Base-by-base conservation (phyloP, 2,329 filamentous ascomycete species). In the Beauveria varroae region DNA sequence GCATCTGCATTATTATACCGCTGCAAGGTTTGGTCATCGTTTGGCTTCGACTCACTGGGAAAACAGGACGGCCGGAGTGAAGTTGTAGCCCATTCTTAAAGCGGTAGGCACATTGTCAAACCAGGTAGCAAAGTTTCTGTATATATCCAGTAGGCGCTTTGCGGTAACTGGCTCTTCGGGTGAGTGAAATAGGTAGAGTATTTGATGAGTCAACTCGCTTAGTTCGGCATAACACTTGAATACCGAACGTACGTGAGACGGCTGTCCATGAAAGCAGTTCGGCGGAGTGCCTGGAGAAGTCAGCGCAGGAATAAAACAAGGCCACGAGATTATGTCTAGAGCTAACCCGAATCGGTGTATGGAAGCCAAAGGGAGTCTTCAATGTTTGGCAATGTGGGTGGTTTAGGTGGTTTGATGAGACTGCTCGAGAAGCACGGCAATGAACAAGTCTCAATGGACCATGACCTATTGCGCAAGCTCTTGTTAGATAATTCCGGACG, bases 51-150 rank as follows among this genome's bases (percentile, higher is more conserved):
- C 88, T 78, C 76, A 91, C 88, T 91, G 88, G 43, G 88, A 81
- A 63, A 89, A 87, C n/a, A 92, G 73, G 44, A 91, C 87, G 50
- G 89, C 85, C 10, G 89, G 87, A 3, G 87, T 87, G 56, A 88
- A 89, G 65, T 86, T 89, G 63, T 87, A 81, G 2, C 85, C 85
- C 2, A 91, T 72, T 26, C 82, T 78, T 52, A 91, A 75, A 1
- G 84, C 81, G 62, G 84, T 79, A 0, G 89, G 88, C 62, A 91
- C 81, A 24, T 76, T 77, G 61, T 84, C 83, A 69, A 69, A 90
- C 88, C 88, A 92, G 57, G 84, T 81, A n/a, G 89, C 78, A 65
- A 89, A 91, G 65, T 86, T 81, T 0, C 81, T 84, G 65, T 91
- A 90, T 22, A 84, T 83, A 52, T 78, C 79, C 9, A 90, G 75